Evolutionary conservation across 2,329 filamentous ascomycete species (phyloP), one percentile per base, ranked within the genome.

Genomic region (Talaromyces funiculosus): DNA sequence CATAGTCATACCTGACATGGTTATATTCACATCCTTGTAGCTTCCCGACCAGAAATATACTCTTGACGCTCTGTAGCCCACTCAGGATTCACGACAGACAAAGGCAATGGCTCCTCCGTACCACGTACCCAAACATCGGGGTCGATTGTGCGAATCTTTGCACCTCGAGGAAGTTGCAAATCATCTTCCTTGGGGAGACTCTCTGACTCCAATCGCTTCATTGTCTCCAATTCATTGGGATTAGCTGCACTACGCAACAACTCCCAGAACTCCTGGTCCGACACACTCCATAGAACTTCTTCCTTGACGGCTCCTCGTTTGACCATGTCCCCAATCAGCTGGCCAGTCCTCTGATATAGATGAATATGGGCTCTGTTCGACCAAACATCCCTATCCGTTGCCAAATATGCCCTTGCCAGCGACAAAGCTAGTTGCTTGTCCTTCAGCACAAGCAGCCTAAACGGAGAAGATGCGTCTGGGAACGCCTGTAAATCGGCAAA

Each of bases 221-320:
- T 35, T 26, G 26, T 26, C 42, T 60, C 22, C 24, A 63, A 59
- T 57, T 60, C 53, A 4, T 60, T 38, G 3, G 65, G 37, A 40
- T 65, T 61, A 20, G 68, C 66, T 20, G 61, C 59, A 20, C 62
- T 55, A 31, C 69, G 67, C 62, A 75, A 64, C 29, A 67, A 62
- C 14, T 65, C 63, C 74, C 74, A 77, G 49, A 77, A 75, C 20
- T 71, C 71, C 14, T 63, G 58, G 60, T 77, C 74, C 6, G 73
- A 73, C 54, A 72, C 45, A 12, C 40, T 57, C 74, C 74, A 76
- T 12, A 77, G 61, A 29, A 67, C 63, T 24, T 68, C 65, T 47
- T 75, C 73, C 4, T 65, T 57, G 14, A 75, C 58, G 22, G 12
- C 37, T 9, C 67, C 69, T 14, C 47, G 49, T 10, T 60, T 33